Conservation (phyloP, 2,329 filamentous ascomycete species). For the Cercospora berteroae region DNA sequence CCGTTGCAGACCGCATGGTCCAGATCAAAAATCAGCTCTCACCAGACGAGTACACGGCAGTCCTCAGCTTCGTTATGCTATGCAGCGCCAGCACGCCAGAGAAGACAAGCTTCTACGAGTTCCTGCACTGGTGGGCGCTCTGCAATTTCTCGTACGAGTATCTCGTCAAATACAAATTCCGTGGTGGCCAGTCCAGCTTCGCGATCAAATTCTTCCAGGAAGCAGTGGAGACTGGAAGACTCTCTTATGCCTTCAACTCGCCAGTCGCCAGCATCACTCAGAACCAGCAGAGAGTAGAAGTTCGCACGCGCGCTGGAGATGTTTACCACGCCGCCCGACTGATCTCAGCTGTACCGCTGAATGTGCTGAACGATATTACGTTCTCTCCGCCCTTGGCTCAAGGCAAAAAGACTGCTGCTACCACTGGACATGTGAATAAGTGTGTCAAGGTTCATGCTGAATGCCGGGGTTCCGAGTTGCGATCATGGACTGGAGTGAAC, state of each 20-base stretch:
- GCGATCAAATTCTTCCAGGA: background rate
- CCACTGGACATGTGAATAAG: background rate
- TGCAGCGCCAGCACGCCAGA: background rate
- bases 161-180: background rate
- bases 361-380: background rate
- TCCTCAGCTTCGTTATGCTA: background rate
- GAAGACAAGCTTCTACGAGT: background rate
- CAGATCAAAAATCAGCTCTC: background rate
- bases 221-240: background rate
- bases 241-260: background rate
- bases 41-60: background rate
- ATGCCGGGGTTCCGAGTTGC: background rate
- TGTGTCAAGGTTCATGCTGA: background rate
- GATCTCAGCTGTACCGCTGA: background rate
- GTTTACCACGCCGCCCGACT: background rate
- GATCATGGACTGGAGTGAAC: background rate
- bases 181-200: background rate
- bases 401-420: background rate
- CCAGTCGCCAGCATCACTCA: background rate
- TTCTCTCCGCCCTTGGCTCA: background rate
- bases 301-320: background rate
- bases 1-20: background rate
- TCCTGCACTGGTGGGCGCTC: background rate
- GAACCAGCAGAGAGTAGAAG: background rate
- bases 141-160: background rate